Evolutionary conservation across 2,329 filamentous ascomycete species (phyloP).

Genomic region (Celoporthe dispersa): DNA sequence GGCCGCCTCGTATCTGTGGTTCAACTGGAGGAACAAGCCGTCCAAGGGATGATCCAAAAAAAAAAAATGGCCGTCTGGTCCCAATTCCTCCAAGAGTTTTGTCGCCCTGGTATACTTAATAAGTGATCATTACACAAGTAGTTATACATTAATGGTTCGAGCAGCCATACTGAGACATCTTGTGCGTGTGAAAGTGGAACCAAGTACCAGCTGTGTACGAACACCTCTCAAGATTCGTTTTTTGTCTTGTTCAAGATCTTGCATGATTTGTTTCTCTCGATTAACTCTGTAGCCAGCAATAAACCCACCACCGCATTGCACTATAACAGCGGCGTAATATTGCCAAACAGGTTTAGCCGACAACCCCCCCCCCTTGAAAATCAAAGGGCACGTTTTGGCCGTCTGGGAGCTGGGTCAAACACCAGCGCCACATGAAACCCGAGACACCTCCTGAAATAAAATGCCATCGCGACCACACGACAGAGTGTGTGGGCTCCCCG

Average conservation of each 20-base stretch:
- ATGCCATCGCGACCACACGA: constrained; percentile 6
- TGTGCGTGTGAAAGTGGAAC: too few species aligned
- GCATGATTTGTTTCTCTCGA: not conserved
- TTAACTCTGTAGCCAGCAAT: not conserved
- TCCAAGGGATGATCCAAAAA: not conserved
- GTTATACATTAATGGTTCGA: too few species aligned
- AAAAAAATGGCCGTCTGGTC: not conserved
- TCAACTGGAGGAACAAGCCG: constrained; percentile 6
- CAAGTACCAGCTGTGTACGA: not conserved
- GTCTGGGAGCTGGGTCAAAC: not conserved
- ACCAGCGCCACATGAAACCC: constrained; percentile 14
- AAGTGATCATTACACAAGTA: too few species aligned
- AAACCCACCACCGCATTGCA: not conserved
- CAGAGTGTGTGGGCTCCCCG: not conserved
- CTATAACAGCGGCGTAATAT: not conserved
- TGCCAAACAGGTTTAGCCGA: not conserved
- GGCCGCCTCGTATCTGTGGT: constrained; percentile 2
- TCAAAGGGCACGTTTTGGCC: not conserved
- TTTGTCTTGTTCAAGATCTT: not conserved
- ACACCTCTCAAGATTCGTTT: too few species aligned
- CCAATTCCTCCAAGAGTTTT: too few species aligned
- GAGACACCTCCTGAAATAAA: constrained; percentile 3
- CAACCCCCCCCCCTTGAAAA: not conserved
- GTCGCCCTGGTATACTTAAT: too few species aligned
- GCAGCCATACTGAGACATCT: too few species aligned